These are phyloP conservation scores for Ceratocystis smalleyi DNA, from an alignment of 2,329 filamentous ascomycete species.

Conservation along the genomic window DNA sequence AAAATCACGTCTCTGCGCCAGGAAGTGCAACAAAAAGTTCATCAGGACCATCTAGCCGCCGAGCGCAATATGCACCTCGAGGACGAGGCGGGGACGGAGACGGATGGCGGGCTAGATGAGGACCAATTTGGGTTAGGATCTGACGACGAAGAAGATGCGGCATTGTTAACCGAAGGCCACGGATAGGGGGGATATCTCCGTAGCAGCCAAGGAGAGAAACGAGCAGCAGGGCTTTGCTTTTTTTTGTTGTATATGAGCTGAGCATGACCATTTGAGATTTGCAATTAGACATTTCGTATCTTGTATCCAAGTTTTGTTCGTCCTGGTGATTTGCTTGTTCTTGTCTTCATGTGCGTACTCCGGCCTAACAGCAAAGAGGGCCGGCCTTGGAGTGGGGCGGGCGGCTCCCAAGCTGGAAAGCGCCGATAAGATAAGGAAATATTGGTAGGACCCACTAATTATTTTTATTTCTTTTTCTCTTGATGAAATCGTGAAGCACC, in stretches of 20 bases:
- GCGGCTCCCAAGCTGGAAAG: too few relatives aligned
- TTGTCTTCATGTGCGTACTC: not conserved
- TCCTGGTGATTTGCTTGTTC: too few relatives aligned
- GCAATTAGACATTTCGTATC: not conserved
- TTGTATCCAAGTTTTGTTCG: not conserved
- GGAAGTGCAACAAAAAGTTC: slow-evolving; percentile 46
- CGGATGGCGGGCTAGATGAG: slow-evolving; percentile 43
- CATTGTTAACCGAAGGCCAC: slow-evolving; percentile 5
- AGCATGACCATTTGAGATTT: not conserved
- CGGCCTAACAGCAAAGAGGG: not conserved
- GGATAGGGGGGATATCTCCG: not conserved
- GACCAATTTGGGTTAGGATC: slow-evolving; percentile 74
- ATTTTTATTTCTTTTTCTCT: not conserved
- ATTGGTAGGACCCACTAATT: not conserved
- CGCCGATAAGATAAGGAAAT: slow-evolving; percentile 3
- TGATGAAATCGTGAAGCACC: not conserved
- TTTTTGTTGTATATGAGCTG: not conserved
- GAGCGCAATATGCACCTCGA: slow-evolving; percentile 87
- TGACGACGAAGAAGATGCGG: slow-evolving; percentile 15
- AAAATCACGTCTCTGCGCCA: slow-evolving; percentile 80
- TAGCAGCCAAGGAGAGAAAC: not conserved
- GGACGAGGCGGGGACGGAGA: slow-evolving; percentile 47
- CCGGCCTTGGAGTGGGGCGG: not conserved
- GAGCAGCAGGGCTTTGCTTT: not conserved
- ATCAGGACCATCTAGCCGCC: slow-evolving; percentile 28